Evolutionary conservation across 176 grass and related monocot genomes (phyloP), one percentile per base, ranked within the genome.

Genomic region (Oryza coarctata): DNA sequence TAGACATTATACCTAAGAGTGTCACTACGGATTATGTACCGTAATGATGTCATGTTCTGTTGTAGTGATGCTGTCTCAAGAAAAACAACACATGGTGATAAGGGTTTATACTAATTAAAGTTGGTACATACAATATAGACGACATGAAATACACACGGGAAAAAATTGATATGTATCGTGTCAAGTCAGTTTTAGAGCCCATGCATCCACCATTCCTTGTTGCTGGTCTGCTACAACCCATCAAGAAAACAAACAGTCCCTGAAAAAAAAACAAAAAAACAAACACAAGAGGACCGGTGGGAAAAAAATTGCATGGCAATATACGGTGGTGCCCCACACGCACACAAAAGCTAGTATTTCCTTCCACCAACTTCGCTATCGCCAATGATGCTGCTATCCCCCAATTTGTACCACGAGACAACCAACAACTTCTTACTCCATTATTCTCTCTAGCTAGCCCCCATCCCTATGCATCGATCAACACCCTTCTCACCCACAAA

Each of bases 391-490:
- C 55, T 60, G 55, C 58, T 49, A 72, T 66, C 84, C 31, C 39
- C 27, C 65, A 73, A 63, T 32, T 79, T 63, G 85, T 86, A 88
- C 61, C 33, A 63, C 55, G 82, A 28, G 67, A 74, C 73, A 85
- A 77, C 71, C 73, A 83, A 75, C 79, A 63, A 60, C 55, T 76
- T 32, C 28, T 22, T 68, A 47, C 70, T 32, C 62, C 75, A 9
- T 55, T 55, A 60, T 60, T 83, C 82, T 80, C 78, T 69, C 47
- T 79, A 84, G 79, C 70, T 79, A 88, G 83, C 70, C 28, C 68
- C 55, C 69, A 64, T 82, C 47, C 65, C 72, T 83, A 76, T 74
- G 52, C 75, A 82, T 86, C 62, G 43, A 70, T 29, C 23, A 15
- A 44, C 34, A 12, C 32, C 64, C 64, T 10, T 33, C 71, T 66